Base-by-base conservation (phyloP, 805 yeast genomes). In the Cyberlindnera galapagoensis region DNA sequence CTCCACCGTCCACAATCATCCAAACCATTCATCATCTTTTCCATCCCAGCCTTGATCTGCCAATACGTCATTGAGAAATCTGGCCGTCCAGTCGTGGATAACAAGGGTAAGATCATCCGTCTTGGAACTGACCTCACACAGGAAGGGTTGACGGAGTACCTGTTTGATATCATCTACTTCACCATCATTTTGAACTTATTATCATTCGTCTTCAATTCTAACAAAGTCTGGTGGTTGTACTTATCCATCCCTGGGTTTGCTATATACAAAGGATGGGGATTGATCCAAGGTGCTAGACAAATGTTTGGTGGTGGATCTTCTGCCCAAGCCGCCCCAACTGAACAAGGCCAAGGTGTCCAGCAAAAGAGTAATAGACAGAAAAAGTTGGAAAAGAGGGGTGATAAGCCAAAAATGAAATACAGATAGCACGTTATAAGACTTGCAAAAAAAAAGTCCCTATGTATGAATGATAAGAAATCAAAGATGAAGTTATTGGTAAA, bases 111-210 rank as follows among this genome's bases (percentile, higher is more conserved):
- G 40, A 52, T 71, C 35, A 42, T 62, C 7, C 60, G 54, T 15
- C 56, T 65, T 22, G 79, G 79, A 1, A 65, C 63, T 27, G 77
- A 75, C 41, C 54, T 74, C 29, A 47, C 52, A 21, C 69, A 66
- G 17, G 60, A 60, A 9, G 78, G 78, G 0, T 49, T 73, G 9
- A 65, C 63, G 22, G 79, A 73, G 48, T 72, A 71, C 49, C 52
- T 74, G 52, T 71, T 73, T 40, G 82, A 75, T 46, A 42, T 70
- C 22, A 56, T 74, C 26, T 75, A 75, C 49, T 40, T 73, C 30
- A 71, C 79, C 7, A 56, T 74, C 52, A 39, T 65, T n/a, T 59
- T 71, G 17, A 69, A 73, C 38, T 26, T 67, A 2, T 58, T 73
- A 12, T 60, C 62, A 51, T 44, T 69, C 9, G 10, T 67, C 3